A percentile compares a stretch with the other conserved stretches of the same genome.
phyloP scores from a whole-genome alignment of 2,329 filamentous ascomycete genomes.

The Chaetomium olivaceum region DNA sequence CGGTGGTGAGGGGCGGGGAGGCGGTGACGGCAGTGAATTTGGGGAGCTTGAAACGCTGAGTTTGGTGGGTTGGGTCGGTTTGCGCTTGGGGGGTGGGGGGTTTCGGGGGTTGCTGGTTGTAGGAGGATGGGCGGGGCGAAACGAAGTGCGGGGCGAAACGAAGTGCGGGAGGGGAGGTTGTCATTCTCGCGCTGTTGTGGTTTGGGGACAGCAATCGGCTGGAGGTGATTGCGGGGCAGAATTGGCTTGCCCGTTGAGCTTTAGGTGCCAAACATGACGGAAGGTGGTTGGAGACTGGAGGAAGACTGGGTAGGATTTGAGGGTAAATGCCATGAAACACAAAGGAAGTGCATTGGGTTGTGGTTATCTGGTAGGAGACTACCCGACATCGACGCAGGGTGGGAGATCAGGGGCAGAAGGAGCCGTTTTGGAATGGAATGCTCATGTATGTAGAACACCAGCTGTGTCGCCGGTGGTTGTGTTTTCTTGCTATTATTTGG shows the following conservation, averaged over 20 bases:
- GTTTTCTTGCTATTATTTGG: neutral
- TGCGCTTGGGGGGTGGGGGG: neutral
- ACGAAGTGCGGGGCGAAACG: too few species aligned
- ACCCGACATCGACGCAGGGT: neutral
- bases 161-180: neutral
- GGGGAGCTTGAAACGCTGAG: constrained; percentile 46
- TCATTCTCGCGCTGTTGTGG: neutral
- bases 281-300: neutral
- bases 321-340: neutral
- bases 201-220: neutral
- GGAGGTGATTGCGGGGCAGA: too few species aligned
- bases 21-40: constrained; percentile 64
- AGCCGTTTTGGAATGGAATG: neutral
- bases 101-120: neutral
- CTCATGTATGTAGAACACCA: neutral
- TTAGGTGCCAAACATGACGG: neutral
- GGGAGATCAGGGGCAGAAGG: neutral
- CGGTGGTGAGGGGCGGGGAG: constrained; percentile 53
- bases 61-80: neutral
- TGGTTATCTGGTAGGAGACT: neutral
- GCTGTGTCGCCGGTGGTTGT: neutral
- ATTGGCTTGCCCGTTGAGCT: neutral
- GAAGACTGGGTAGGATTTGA: neutral
- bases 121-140: neutral
- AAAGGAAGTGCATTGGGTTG: neutral